Base-by-base conservation (phyloP, 73 alveolate species). In the Paramecium primaurelia region DNA sequence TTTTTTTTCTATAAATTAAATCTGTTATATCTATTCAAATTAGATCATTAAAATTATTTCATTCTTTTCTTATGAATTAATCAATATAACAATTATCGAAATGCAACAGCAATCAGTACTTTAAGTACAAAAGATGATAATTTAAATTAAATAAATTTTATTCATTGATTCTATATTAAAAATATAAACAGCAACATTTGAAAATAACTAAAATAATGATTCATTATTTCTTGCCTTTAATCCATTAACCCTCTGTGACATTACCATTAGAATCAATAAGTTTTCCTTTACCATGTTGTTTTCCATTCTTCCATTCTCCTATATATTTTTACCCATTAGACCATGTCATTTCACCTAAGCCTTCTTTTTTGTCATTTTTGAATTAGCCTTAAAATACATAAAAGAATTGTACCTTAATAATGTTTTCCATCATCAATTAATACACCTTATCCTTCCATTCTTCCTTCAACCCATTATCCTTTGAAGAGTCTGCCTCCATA, bases 401-500 rank as follows among this genome's bases (percentile, higher is more conserved):
- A 34, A 71, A 22, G 59, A 14, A 12, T 16, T 16, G 6, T 42
- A 77, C 90, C 90, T 88, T 75, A 4, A 47, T 88, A 88, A 12
- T 25, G 16, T 77, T 51, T 32, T 3, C 94, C 94, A 40, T 88
- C 94, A 8, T 20, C 42, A n/a, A 20, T 32, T 25, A 68, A 12
- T 1, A 26, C 8, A 8, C 94, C 93, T 38, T 77, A 6, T 1
- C 94, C 94, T 11, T 69, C 58, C 84, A 88, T 68, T 20, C n/a
- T 30, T 6, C 77, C 77, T 10, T 34, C 26, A 20, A 20, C 69
- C 91, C 94, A 88, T 26, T 75, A 28, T 25, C 94, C 94, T 34
- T 92, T 71, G 88, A 93, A 96, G 16, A 87, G 86, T 20, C 93
- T 86, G 26, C 98, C 98, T 85, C 95, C 97, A 69, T 38, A 18